Conservation (phyloP, 306 rosid species). For the Cucumis sativus region Cucumber_9930_V3 NC_026657.2:1870001-1870500, state of each 20-base stretch:
- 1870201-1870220: slow-evolving; percentile 63
- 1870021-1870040: slow-evolving; percentile 1
- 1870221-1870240: slow-evolving; percentile 47
- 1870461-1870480: slow-evolving; percentile 2
- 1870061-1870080: not conserved
- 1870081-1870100: not conserved
- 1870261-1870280: not conserved
- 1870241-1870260: not conserved
- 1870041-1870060: not conserved
- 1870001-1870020: slow-evolving; percentile 48
- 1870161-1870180: slow-evolving; percentile 58
- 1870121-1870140: slow-evolving; percentile 71
- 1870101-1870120: not conserved
- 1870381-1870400: not conserved
- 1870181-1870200: slow-evolving; percentile 79
- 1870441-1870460: not conserved
- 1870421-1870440: not conserved
- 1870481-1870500: slow-evolving; percentile 75
- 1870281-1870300: not conserved
- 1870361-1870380: not conserved
- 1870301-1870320: not conserved
- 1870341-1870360: not conserved
- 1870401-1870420: not conserved
- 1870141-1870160: slow-evolving; percentile 55
- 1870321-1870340: not conserved